A percentile compares a stretch with the other conserved stretches of the same genome.
Conservation (phyloP, 257 asterid species). For the Craterostigma plantagineum region DNA sequence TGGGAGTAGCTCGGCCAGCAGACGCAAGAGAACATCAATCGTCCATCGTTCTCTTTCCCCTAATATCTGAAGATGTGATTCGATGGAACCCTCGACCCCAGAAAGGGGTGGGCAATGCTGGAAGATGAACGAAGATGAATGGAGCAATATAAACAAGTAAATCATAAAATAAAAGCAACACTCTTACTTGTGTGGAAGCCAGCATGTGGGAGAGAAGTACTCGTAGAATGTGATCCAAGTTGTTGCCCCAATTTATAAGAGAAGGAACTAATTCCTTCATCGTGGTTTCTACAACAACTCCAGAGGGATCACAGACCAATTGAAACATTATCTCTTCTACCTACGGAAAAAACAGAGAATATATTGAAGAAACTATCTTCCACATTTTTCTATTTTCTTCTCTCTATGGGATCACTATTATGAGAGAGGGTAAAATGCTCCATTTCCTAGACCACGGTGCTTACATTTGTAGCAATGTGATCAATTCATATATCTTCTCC, state of each 20-base stretch:
- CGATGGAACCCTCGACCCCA: conserved; percentile 94
- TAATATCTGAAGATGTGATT: conserved; percentile 81
- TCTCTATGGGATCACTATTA: conserved; percentile 30
- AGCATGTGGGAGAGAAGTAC: conserved; percentile 57
- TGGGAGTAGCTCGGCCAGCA: conserved; percentile 60
- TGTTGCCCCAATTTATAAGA: conserved; percentile 77
- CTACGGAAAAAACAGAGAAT: conserved; percentile 32
- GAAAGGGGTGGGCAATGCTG: conserved; percentile 96
- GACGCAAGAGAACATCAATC: conserved; percentile 71
- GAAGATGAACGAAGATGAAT: conserved; percentile 9
- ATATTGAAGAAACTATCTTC: conserved; percentile 20
- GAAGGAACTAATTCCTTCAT: conserved; percentile 81
- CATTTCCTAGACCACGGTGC: conserved; percentile 90
- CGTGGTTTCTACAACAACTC: conserved; percentile 81
- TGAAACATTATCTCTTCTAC: conserved; percentile 99
- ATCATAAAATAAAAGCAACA: neutral
- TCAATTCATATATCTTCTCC: conserved; percentile 95
- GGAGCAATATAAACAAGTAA: conserved; percentile 15
- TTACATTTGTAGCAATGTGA: conserved; percentile 48
- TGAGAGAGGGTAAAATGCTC: conserved; percentile 48
- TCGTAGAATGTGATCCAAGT: conserved; percentile 67
- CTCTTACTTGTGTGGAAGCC: conserved; percentile 73
- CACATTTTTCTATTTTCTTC: conserved; percentile 4
- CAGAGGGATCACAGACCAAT: conserved; percentile 90
- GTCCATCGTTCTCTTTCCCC: conserved; percentile 99